phyloP scores from a whole-genome alignment of 2,329 filamentous ascomycete species.

The Ceratocystis colombiana region DNA sequence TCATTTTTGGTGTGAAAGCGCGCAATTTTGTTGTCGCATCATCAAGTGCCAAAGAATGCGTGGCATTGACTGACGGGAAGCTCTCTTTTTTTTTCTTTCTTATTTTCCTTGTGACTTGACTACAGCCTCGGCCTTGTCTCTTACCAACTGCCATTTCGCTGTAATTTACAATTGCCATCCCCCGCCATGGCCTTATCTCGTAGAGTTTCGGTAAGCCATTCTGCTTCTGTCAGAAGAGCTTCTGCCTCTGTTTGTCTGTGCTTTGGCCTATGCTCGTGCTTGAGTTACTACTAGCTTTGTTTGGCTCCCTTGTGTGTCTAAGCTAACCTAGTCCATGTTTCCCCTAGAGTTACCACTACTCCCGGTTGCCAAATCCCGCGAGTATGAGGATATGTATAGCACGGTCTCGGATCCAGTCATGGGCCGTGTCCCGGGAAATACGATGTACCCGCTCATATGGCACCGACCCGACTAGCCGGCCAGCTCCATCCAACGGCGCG shows the following conservation, averaged over 20 bases:
- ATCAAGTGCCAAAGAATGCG: slow-evolving; percentile 4
- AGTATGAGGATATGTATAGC: neutral
- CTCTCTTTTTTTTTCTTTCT: neutral
- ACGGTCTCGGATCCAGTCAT: slow-evolving; percentile 1
- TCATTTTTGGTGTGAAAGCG: neutral
- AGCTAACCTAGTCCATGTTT: neutral
- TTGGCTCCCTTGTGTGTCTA: neutral
- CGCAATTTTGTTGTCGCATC: neutral
- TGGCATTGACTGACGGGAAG: slow-evolving; percentile 3
- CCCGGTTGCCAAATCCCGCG: slow-evolving; percentile 13
- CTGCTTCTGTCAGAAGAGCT: neutral
- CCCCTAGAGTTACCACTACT: slow-evolving; percentile 16
- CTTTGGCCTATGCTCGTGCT: neutral
- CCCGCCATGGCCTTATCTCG: neutral
- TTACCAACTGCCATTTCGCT: neutral
- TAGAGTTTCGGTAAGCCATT: slow-evolving; percentile 2
- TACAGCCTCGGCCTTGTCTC: slow-evolving; percentile 1
- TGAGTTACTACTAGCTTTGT: neutral
- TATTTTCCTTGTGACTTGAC: neutral
- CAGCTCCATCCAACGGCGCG: no score
- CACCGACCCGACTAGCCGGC: neutral
- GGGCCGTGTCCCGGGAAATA: neutral
- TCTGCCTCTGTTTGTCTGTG: neutral
- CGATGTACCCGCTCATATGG: slow-evolving; percentile 2
- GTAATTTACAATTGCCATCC: neutral